Conservation (phyloP, 306 rosid genomes). For the Glycine soja region DNA sequence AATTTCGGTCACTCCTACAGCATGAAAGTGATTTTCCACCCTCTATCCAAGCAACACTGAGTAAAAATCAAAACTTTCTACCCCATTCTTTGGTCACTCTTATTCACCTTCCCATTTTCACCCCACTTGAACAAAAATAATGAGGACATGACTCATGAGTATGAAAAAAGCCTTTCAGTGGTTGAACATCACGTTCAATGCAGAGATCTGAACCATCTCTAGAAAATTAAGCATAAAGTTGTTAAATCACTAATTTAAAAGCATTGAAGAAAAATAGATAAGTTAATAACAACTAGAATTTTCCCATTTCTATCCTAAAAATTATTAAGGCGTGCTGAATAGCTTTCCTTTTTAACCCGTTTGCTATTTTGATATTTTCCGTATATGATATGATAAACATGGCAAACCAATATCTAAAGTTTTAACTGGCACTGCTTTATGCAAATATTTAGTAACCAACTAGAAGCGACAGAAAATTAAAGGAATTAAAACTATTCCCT, state of each 20-base stretch:
- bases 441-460: conserved; percentile 15
- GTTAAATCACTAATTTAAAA: conserved; percentile 20
- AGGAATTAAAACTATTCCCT: conserved; percentile 26
- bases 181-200: conserved; percentile 31
- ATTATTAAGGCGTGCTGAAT: conserved; percentile 10
- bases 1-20: conserved; percentile 27
- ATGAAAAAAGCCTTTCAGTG: conserved; percentile 27
- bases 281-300: neutral
- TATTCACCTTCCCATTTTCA: neutral
- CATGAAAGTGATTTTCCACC: conserved; percentile 50
- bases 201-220: conserved; percentile 28
- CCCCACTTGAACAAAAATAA: neutral
- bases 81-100: neutral
- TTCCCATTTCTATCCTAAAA: conserved; percentile 4
- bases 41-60: conserved; percentile 38
- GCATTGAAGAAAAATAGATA: neutral
- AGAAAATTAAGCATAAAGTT: conserved; percentile 1
- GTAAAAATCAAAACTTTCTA: conserved; percentile 35
- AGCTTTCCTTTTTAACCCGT: neutral
- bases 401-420: neutral
- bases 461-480: conserved; percentile 21
- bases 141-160: neutral
- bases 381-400: neutral
- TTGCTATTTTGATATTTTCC: conserved; percentile 17
- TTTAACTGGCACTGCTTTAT: conserved; percentile 17